Evolutionary conservation across 768 basidiomycete species (phyloP), one percentile per base, ranked within the genome.

Genomic region (Xerocomus spinulosus): DNA sequence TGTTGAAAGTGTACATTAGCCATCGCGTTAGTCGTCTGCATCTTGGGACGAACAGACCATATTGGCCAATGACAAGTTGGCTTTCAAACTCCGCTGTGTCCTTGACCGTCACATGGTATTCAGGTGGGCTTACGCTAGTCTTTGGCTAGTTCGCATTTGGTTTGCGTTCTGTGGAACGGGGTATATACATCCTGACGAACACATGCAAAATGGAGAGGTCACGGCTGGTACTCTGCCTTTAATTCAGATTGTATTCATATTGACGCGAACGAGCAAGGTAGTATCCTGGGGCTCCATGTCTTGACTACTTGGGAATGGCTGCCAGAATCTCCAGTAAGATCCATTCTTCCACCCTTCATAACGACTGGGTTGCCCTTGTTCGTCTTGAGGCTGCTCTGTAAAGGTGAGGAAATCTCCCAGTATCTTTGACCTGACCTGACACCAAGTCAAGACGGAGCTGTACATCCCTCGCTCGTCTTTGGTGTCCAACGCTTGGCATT

Each of bases 141-240:
- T 66, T 21, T 66, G 63, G 63, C 29, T 66, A 18, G 35, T 53
- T 49, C 64, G 64, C 14, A 34, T 55, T 34, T 58, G 59, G 47
- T 60, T 67, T 14, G 71, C 71, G 7, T 46, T 73, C 17, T 55
- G 50, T 42, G 67, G 70, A 17, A 62, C 57, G 7, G 70, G 63
- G 1, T 72, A 72, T 46, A 72, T 73, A 30, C 71, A 73, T 45
- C 71, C 71, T 9, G 71, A 73, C 47, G 71, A 73, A 54, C 59
- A 70, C 48, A 68, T 72, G 54, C 71, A 73, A 55, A 71, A 68
- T 51, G 71, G 68, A 28, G 71, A 73, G 52, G 54, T 67, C 17
- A 63, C 59, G 12, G 67, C 70, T 44, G 71, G 71, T 70, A 51
- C 42, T 42, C 42, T 51, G 34, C 14, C 34, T 48, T 36, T 37